Evolutionary conservation across 805 yeast species (phyloP).

Genomic region (Candida vaughaniae): DNA sequence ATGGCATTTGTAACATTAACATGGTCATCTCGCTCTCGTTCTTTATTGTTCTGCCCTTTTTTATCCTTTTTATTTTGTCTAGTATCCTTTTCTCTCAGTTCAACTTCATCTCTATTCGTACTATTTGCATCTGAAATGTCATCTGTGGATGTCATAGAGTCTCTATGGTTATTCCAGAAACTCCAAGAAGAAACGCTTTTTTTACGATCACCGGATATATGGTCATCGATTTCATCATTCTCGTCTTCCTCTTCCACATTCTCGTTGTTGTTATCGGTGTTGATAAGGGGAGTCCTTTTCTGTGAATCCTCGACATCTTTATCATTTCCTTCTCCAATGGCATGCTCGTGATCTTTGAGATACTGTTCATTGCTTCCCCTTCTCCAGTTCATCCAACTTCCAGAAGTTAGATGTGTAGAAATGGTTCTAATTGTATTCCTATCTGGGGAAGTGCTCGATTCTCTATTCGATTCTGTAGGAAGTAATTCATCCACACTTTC

Average conservation of each 20-base stretch:
- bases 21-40: constrained; percentile 9
- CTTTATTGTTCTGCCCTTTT: constrained; percentile 9
- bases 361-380: constrained; percentile 2
- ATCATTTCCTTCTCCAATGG: constrained; percentile 12
- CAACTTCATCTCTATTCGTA: constrained; percentile 10
- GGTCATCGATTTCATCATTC: constrained; percentile 36
- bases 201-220: constrained; percentile 23
- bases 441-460: constrained; percentile 3
- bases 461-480: background rate
- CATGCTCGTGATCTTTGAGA: constrained; percentile 15
- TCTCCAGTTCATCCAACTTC: constrained; percentile 15
- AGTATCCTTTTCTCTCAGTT: constrained; percentile 8
- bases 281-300: too few species aligned
- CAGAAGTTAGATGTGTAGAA: constrained; percentile 11
- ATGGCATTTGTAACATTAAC: constrained; percentile 27
- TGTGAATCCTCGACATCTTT: constrained; percentile 16
- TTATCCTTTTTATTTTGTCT: background rate
- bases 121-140: constrained; percentile 1
- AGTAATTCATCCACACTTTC: too few species aligned
- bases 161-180: constrained; percentile 30
- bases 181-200: constrained; percentile 28
- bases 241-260: constrained; percentile 23
- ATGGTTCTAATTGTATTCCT: constrained; percentile 7
- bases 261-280: constrained; percentile 20
- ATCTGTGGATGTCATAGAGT: background rate